A percentile compares a stretch with the other conserved stretches of the same genome.
Conservation (phyloP, 306 rosid genomes). For the Betula pendula region DNA sequence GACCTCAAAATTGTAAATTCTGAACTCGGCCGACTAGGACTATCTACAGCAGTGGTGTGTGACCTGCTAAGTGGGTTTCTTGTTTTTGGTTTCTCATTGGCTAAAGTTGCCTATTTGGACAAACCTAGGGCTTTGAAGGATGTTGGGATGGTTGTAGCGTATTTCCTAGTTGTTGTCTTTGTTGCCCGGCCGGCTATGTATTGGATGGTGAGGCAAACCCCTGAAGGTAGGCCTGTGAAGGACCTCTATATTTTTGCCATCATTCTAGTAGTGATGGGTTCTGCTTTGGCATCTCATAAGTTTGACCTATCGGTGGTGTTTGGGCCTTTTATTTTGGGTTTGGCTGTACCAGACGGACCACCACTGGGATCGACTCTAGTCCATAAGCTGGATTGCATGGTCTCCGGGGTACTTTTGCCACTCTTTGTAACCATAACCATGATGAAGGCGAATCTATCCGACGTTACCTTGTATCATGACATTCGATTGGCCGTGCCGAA, state of each 20-base stretch:
- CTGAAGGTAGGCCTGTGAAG: conserved; percentile 53
- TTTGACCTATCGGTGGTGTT: conserved; percentile 31
- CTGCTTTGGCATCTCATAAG: conserved; percentile 23
- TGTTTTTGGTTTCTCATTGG: not conserved
- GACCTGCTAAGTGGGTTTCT: conserved; percentile 37
- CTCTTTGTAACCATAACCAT: conserved; percentile 46
- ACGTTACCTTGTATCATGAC: not conserved
- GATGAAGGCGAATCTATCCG: conserved; percentile 43
- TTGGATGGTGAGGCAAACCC: conserved; percentile 68
- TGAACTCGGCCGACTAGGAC: conserved; percentile 58
- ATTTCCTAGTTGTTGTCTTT: conserved; percentile 13
- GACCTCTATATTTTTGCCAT: conserved; percentile 44
- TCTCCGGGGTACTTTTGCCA: conserved; percentile 49
- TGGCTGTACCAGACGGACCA: conserved; percentile 70
- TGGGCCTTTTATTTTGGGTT: conserved; percentile 60
- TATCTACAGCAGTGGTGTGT: conserved; percentile 49
- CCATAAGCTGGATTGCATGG: conserved; percentile 53
- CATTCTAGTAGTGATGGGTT: conserved; percentile 24
- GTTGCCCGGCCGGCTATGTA: conserved; percentile 47
- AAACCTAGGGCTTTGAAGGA: not conserved
- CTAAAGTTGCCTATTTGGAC: not conserved
- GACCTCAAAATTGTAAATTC: conserved; percentile 65
- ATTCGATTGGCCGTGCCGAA: not conserved
- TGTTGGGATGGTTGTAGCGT: not conserved
- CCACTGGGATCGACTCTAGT: conserved; percentile 65